Conservation (phyloP, 1,284 basidiomycete genomes). For the Trametes versicolor region DNA sequence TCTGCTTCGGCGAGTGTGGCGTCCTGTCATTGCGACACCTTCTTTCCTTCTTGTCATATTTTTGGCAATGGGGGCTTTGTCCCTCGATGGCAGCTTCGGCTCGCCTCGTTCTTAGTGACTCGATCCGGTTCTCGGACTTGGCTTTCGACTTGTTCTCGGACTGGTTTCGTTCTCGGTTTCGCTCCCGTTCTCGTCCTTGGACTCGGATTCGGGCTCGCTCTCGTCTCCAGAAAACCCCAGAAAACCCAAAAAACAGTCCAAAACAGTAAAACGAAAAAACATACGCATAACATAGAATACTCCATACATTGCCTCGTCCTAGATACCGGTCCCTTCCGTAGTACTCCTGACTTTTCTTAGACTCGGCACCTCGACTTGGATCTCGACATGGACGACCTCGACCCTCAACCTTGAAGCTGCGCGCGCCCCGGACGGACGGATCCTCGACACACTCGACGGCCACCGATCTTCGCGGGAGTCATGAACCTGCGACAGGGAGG, state of each 20-base stretch:
- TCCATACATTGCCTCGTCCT: not conserved
- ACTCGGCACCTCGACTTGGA: not conserved
- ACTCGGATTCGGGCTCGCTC: not conserved
- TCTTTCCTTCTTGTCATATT: not conserved
- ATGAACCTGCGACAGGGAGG: not conserved
- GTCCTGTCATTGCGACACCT: conserved; percentile 2
- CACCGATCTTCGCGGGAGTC: not conserved
- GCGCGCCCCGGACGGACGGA: not conserved
- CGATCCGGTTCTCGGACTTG: not conserved
- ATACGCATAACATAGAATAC: not conserved
- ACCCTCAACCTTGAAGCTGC: not conserved
- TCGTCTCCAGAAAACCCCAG: not conserved
- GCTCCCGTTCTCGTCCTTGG: not conserved
- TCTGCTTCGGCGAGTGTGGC: not conserved
- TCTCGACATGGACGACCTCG: not conserved
- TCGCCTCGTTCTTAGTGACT: not conserved
- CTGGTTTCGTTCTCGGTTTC: not conserved
- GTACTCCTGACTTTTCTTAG: not conserved
- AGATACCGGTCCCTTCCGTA: not conserved
- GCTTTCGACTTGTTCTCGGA: not conserved
- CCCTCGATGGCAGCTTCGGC: not conserved
- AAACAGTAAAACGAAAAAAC: not conserved
- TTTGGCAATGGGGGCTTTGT: not conserved
- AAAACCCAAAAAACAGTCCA: not conserved
- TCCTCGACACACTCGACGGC: not conserved